Evolutionary conservation across 2,329 filamentous ascomycete species (phyloP), one percentile per base, ranked within the genome.

Genomic region (Sporothrix curviconia): DNA sequence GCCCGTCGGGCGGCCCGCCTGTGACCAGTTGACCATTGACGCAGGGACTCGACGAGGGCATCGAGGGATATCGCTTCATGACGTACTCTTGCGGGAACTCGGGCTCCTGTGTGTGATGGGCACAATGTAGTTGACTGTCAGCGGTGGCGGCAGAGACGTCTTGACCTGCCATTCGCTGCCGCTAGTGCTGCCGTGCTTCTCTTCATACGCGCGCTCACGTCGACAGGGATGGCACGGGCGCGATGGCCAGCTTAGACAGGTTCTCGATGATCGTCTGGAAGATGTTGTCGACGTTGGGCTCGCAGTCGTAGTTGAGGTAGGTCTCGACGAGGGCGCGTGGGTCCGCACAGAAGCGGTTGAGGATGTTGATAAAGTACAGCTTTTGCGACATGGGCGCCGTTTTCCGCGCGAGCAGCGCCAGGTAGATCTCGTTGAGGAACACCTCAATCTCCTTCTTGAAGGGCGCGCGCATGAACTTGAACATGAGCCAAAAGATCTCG

Each of bases 361-460:
- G 79, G 25, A 99, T 84, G 60, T 84, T 85, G 70, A 99, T 83
- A 64, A 97, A 94, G 68, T 92, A 91, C 56, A 94, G 82, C 72
- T 97, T 99, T 69, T 99, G 94, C 60, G 91, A 91, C 9, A 87
- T 75, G 4, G 92, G 92, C 0, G 92, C 91, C 59, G 85, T 92
- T 62, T 87, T 85, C 70, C 92, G 89, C 51, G 96, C 92, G 37
- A 99, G 76, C 42, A 97, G 90, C 0, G 92, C 87, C 5, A 99
- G 77, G 68, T 99, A 99, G 30, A 99, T 95, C 68, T 99, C 94
- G 69, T 97, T 97, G 59, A 99, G 74, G 68, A 99, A 97, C 0
- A 99, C 92, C 71, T 97, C 94, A 56, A 99, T 89, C 69, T 99
- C 94, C 82, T 96, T 95, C 84, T 99, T 99, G 72, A 99, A 88